Percentiles rank a stretch among this genome's conserved stretches.
Conservation (phyloP, 1,139 yeast genomes). For the Candida pseudoviswanathii region DNA sequence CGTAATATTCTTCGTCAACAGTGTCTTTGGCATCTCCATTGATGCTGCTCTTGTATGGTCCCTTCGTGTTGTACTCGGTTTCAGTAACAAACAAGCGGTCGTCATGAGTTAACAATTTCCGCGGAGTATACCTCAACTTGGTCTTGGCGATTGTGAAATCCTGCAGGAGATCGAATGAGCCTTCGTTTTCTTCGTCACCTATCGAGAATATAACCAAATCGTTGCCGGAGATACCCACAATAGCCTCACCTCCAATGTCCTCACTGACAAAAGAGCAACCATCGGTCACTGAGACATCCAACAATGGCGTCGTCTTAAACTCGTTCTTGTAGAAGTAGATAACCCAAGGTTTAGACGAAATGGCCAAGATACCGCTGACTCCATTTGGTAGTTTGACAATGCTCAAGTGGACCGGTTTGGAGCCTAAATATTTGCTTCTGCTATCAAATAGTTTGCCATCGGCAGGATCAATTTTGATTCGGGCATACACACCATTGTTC, state of each 20-base stretch:
- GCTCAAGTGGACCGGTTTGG: constrained; percentile 59
- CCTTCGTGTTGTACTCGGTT: constrained; percentile 43
- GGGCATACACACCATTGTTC: constrained; percentile 76
- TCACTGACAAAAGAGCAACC: constrained; percentile 63
- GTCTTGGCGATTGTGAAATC: constrained; percentile 48
- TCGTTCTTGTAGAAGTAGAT: constrained; percentile 25
- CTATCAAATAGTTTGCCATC: constrained; percentile 71
- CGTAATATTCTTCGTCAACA: constrained; percentile 30
- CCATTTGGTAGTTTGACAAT: constrained; percentile 25
- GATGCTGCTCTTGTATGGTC: constrained; percentile 25
- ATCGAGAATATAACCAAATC: constrained; percentile 62
- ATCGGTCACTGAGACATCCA: constrained; percentile 26
- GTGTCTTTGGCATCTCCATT: constrained; percentile 15
- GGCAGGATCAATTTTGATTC: constrained; percentile 56
- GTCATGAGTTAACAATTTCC: constrained; percentile 37
- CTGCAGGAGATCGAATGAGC: constrained; percentile 39
- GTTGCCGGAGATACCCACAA: constrained; percentile 61
- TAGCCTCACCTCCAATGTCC: constrained; percentile 62
- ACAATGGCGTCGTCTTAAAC: constrained; percentile 46
- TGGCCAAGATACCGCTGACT: constrained; percentile 36
- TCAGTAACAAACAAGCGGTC: constrained; percentile 44
- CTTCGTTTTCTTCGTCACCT: constrained; percentile 35
- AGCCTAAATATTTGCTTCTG: constrained; percentile 74
- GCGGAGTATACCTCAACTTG: constrained; percentile 56
- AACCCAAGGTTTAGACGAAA: constrained; percentile 47